phyloP scores from a whole-genome alignment of 2,329 filamentous ascomycete genomes.

The Tolypocladium sp. region DNA sequence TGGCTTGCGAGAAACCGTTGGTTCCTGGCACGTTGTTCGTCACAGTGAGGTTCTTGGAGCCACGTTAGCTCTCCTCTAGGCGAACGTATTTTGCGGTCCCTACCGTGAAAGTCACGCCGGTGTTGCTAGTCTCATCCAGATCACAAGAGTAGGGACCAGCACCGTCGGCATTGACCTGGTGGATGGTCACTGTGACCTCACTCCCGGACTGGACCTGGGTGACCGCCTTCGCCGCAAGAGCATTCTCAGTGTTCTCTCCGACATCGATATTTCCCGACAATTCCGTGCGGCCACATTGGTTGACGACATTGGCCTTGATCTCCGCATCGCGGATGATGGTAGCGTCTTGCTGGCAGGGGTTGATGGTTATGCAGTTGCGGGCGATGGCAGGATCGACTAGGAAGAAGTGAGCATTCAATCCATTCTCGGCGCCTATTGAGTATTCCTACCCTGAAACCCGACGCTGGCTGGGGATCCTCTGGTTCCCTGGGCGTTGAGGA shows the following conservation, averaged over 20 bases:
- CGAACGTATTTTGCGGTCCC: neutral
- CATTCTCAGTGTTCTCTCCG: slow-evolving; percentile 44
- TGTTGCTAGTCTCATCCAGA: slow-evolving; percentile 37
- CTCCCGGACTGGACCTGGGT: slow-evolving; percentile 40
- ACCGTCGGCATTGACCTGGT: slow-evolving; percentile 9
- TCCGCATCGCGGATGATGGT: slow-evolving; percentile 53
- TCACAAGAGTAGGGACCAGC: slow-evolving; percentile 43
- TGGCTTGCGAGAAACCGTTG: slow-evolving; percentile 48
- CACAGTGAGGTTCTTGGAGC: slow-evolving; percentile 32
- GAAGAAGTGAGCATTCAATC: neutral
- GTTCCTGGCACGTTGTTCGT: slow-evolving; percentile 49
- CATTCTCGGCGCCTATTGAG: neutral
- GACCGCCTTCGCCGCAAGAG: slow-evolving; percentile 32
- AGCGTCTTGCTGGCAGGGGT: slow-evolving; percentile 56
- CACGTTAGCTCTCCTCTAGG: neutral
- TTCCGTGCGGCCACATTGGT: slow-evolving; percentile 55
- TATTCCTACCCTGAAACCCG: slow-evolving; percentile 36
- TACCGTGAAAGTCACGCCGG: slow-evolving; percentile 11
- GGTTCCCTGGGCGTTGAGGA: slow-evolving; percentile 36
- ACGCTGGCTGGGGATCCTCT: slow-evolving; percentile 35
- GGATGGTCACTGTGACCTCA: slow-evolving; percentile 18
- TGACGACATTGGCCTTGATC: slow-evolving; percentile 41
- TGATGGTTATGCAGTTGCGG: slow-evolving; percentile 54
- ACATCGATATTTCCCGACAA: slow-evolving; percentile 53
- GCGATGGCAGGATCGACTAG: slow-evolving; percentile 44